phyloP scores from a whole-genome alignment of 805 yeast genomes.

The Zygosaccharomyces pseudorouxii region DNA sequence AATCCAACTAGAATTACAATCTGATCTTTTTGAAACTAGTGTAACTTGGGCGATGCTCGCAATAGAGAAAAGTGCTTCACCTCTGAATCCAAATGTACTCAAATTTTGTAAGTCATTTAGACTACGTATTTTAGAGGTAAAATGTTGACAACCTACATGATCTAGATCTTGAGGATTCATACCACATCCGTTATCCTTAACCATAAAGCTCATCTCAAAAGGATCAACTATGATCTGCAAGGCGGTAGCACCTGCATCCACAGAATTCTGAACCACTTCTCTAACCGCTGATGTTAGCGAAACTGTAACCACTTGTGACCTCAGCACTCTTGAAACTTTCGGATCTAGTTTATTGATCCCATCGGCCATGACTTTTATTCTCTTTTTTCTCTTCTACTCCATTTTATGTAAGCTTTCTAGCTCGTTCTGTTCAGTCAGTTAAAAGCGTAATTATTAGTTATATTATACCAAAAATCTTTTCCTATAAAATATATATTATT shows the following conservation, averaged over 20 bases:
- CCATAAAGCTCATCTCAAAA: constrained; percentile 34
- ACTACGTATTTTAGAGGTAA: constrained; percentile 50
- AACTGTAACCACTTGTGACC: constrained; percentile 37
- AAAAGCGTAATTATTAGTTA: background rate
- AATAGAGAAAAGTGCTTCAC: constrained; percentile 61
- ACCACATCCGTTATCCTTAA: constrained; percentile 72
- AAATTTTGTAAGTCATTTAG: constrained; percentile 39
- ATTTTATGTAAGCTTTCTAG: background rate
- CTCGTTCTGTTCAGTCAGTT: background rate
- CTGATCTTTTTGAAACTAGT: constrained; percentile 43
- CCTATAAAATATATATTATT: background rate
- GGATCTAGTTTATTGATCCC: constrained; percentile 17
- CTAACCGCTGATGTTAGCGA: constrained; percentile 41
- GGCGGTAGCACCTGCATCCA: constrained; percentile 48
- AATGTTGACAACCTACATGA: constrained; percentile 43
- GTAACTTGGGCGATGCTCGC: constrained; percentile 44
- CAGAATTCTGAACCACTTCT: constrained; percentile 51
- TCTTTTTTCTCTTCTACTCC: background rate
- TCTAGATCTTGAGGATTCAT: constrained; percentile 46
- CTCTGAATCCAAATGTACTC: constrained; percentile 61
- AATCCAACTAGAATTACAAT: constrained; percentile 31
- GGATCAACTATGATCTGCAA: constrained; percentile 39
- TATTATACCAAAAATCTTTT: constrained; percentile 3
- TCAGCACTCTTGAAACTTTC: constrained; percentile 16
- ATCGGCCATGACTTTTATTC: constrained; percentile 10